phyloP scores from a whole-genome alignment of 2,329 filamentous ascomycete species.

The Colletotrichum somersetense region DNA sequence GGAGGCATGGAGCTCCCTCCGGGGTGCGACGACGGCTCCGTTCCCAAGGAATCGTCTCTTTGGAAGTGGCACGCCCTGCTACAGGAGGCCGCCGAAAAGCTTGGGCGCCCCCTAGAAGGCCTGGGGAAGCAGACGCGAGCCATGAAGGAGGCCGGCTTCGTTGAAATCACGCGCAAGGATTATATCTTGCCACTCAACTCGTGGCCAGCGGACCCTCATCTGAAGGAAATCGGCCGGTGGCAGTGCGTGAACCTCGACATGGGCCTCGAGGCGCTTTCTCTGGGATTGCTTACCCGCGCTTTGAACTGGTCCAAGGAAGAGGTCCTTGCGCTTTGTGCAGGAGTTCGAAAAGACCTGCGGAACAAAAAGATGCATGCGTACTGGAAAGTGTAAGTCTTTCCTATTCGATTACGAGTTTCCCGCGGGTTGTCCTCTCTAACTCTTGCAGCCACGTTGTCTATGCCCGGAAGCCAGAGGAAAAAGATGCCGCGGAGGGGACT shows the following conservation, averaged over 20 bases:
- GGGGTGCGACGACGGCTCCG: conserved; percentile 49
- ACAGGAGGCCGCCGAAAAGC: conserved; percentile 47
- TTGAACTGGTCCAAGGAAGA: conserved; percentile 52
- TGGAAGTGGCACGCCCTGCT: conserved; percentile 48
- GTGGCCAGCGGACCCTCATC: conserved; percentile 41
- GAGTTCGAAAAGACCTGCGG: conserved; percentile 45
- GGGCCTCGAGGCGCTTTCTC: conserved; percentile 51
- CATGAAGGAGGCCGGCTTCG: conserved; percentile 32
- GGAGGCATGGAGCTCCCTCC: conserved; percentile 46
- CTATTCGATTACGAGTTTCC: background rate
- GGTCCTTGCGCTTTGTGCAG: conserved; percentile 44
- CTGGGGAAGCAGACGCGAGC: conserved; percentile 45
- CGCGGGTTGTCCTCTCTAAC: background rate
- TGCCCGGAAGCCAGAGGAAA: background rate
- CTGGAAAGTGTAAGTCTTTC: conserved; percentile 33
- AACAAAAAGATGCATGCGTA: conserved; percentile 46
- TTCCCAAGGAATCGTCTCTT: conserved; percentile 48
- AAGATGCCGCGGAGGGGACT: background rate
- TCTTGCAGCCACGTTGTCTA: conserved; percentile 8
- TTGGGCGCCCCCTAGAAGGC: conserved; percentile 49
- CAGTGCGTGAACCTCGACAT: conserved; percentile 47
- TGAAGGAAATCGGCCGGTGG: conserved; percentile 36
- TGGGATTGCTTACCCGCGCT: conserved; percentile 53
- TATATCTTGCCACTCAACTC: conserved; percentile 41
- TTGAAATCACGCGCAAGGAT: conserved; percentile 12